Percentiles rank a stretch among this genome's conserved stretches.
These are phyloP conservation scores for Trifolium fragiferum DNA, from an alignment of 306 rosid species.

Conservation along the genomic window DNA sequence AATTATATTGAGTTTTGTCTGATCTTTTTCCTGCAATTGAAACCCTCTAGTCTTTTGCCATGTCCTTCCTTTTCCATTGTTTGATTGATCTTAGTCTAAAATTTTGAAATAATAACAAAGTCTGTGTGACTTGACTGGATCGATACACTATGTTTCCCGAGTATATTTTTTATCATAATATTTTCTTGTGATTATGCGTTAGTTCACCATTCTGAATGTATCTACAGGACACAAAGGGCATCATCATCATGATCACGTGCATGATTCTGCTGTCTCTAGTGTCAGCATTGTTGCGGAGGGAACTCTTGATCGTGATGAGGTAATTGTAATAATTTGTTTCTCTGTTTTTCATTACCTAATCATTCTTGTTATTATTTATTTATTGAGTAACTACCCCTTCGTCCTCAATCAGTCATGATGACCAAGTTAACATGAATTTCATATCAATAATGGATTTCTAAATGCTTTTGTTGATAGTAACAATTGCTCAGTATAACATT, in stretches of 20 bases:
- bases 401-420: constrained; percentile 12
- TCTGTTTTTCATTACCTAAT: not conserved
- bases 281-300: constrained; percentile 87
- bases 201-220: constrained; percentile 37
- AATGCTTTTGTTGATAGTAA: not conserved
- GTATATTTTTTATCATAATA: not conserved
- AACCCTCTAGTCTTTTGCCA: too few relatives aligned
- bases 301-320: constrained; percentile 88
- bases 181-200: constrained; percentile 17
- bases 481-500: not conserved
- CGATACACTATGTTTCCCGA: not conserved
- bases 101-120: constrained; percentile 1
- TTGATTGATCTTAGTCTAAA: not conserved
- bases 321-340: constrained; percentile 37
- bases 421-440: constrained; percentile 1
- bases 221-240: constrained; percentile 63
- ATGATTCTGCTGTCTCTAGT: constrained; percentile 83
- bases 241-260: constrained; percentile 68
- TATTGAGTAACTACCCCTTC: not conserved
- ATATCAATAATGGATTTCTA: not conserved
- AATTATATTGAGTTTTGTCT: not conserved
- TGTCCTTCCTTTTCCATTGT: too few relatives aligned
- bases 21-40: not conserved
- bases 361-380: not conserved
- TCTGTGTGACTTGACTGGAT: constrained; percentile 4